Percentiles rank a stretch among this genome's conserved stretches.
Conservation (phyloP, 2,329 filamentous ascomycete genomes). For the Pseudogymnoascus sp. region DNA sequence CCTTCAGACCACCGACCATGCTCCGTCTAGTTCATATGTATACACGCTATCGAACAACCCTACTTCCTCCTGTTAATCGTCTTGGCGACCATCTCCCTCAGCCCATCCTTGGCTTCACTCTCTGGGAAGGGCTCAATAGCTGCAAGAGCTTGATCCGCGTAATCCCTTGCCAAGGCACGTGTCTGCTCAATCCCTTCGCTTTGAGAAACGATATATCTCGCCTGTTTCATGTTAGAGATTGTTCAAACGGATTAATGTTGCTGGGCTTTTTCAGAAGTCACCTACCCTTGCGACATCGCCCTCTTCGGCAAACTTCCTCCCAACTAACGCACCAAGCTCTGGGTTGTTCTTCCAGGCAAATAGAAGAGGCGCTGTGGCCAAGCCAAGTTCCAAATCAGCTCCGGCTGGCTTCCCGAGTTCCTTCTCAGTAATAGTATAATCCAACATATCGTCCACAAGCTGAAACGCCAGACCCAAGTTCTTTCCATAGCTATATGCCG, state of each 20-base stretch:
- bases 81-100: slow-evolving; percentile 91
- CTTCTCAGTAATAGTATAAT: slow-evolving; percentile 80
- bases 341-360: slow-evolving; percentile 92
- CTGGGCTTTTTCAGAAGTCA: slow-evolving; percentile 16
- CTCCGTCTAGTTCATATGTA: slow-evolving; percentile 8
- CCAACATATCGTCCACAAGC: slow-evolving; percentile 94
- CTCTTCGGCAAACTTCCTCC: slow-evolving; percentile 76
- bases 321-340: slow-evolving; percentile 80
- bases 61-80: slow-evolving; percentile 84
- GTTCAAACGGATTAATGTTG: slow-evolving; percentile 13
- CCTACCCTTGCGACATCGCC: slow-evolving; percentile 81
- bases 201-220: slow-evolving; percentile 73
- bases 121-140: slow-evolving; percentile 82
- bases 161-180: slow-evolving; percentile 80
- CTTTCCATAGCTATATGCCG: slow-evolving; percentile 85
- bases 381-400: slow-evolving; percentile 84
- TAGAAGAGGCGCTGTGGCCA: slow-evolving; percentile 87
- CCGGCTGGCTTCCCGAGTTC: slow-evolving; percentile 93
- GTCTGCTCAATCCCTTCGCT: slow-evolving; percentile 92
- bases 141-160: slow-evolving; percentile 77
- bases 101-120: slow-evolving; percentile 87
- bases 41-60: slow-evolving; percentile 12
- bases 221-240: slow-evolving; percentile 46
- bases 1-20: background rate
- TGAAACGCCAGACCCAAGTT: slow-evolving; percentile 95